These are phyloP conservation scores for Jacaranda mimosifolia DNA, from an alignment of 257 asterid species.

Conservation along the genomic window DNA sequence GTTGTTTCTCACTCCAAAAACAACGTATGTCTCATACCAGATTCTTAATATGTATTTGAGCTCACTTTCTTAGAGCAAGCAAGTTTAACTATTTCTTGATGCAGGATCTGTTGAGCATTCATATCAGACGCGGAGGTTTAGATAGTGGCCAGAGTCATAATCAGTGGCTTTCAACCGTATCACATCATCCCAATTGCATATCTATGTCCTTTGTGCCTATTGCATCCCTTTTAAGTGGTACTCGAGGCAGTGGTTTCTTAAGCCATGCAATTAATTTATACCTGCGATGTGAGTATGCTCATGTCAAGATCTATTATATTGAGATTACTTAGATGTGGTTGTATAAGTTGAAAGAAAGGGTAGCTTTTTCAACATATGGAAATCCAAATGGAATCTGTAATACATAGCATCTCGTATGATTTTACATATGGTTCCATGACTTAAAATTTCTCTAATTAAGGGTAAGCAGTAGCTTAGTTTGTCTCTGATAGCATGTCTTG, in stretches of 20 bases:
- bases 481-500: conserved; percentile 31
- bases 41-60: conserved; percentile 23
- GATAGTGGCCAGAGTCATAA: conserved; percentile 84
- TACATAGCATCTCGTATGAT: not conserved
- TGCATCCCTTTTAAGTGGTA: conserved; percentile 81
- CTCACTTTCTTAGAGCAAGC: conserved; percentile 15
- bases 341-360: not conserved
- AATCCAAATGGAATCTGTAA: not conserved
- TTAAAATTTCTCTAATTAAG: conserved; percentile 5
- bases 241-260: conserved; percentile 87
- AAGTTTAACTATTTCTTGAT: conserved; percentile 23
- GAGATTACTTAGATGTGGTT: not conserved
- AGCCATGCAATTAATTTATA: conserved; percentile 91
- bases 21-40: conserved; percentile 55
- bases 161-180: conserved; percentile 91
- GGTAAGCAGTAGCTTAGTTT: not conserved
- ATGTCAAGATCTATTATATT: not conserved
- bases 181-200: conserved; percentile 82
- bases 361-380: not conserved
- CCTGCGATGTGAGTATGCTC: conserved; percentile 77
- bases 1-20: conserved; percentile 77
- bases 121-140: conserved; percentile 79
- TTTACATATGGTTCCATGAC: not conserved
- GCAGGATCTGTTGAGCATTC: conserved; percentile 85
- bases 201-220: conserved; percentile 97